Base-by-base conservation (phyloP, 495 filamentous ascomycete genomes). In the Elasticomyces elasticus region DNA sequence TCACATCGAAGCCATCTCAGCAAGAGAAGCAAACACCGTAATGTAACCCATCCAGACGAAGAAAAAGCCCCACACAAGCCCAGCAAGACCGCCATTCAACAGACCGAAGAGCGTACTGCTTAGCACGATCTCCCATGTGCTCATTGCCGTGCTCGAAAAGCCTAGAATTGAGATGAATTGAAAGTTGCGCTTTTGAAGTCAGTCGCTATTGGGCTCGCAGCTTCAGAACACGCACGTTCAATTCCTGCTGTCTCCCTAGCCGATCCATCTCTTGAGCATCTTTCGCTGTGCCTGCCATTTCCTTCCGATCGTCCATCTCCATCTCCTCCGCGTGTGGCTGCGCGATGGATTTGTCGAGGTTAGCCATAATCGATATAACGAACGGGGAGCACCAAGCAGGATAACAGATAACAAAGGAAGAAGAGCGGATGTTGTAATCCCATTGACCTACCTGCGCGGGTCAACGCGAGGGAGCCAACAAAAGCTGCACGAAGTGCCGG, bases 91-190 rank as follows among this genome's bases (percentile, higher is more conserved):
- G 5, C 43, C 51, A 45, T 49, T 51, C 7, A 35, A 17, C 38
- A 59, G 31, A 1, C 12, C 22, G 28, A 26, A 51, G 44, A 40
- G 11, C n/a, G 22, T 54, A 11, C n/a, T 17, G 12, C 19, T 53
- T 22, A 27, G 6, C 38, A 50, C 56, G 19, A 67, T 67, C 51
- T 77, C 75, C 74, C 75, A 76, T 9, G 75, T 77, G 19, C 69
- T 67, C 45, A 77, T 63, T 48, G 76, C 70, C 0, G 72, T 74
- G 49, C 71, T 74, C 28, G 70, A 71, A 42, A 79, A 78, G 0
- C 72, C 74, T 24, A 77, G 49, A 45, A 76, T 76, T 2, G 72
- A 71, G 46, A 76, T 60, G 46, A 74, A 65, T 0, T 71, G 70
- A 47, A 74, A 77, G 45, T 71, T 75, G 17, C 76, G 71, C 74